Base-by-base conservation (phyloP, 345 rosid species). In the Clarkia xantiana region DNA sequence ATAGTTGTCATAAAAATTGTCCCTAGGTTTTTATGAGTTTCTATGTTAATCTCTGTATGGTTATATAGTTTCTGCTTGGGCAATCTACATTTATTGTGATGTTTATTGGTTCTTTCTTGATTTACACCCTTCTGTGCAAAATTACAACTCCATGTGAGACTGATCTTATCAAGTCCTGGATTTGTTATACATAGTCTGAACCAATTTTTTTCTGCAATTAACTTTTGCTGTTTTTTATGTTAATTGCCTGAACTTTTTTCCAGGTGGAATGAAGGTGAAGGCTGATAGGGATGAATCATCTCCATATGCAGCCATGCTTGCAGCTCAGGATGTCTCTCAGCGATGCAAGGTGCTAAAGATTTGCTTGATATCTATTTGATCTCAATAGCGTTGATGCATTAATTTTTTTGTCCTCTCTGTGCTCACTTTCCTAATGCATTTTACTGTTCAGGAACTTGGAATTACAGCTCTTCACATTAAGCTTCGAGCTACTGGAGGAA, bases 261-360 rank as follows among this genome's bases (percentile, higher is more conserved):
- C 62, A 87, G 94, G 96, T 47, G 94, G 96, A 14, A 83, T 87
- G 96, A 87, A 86, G 74, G 96, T 86, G 62, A 86, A 86, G 65
- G 96, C 96, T 22, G 94, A 84, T 47, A 74, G 94, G 68, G 94
- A 84, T 59, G 94, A 84, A 60, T 84, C 94, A 18, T 84, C 94
- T n/a, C 94, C 94, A 4, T 84, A 84, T 45, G 94, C 94, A 12
- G 94, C 94, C 45, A 81, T 84, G 89, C 94, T 84, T 81, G 94
- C 94, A 18, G 84, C 94, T 2, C 94, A 84, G 54, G 94, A 84
- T 72, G 94, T 84, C 61, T 18, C 90, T 48, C 76, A 72, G 65
- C 67, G 89, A 61, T 84, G 89, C 86, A 84, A 84, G 94, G 90
- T 86, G 9, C 18, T 14, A 3, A 15, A 11, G 34, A 0, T 45